These are phyloP conservation scores for Combretum micranthum DNA, from an alignment of 345 rosid species.

Conservation along the genomic window DNA sequence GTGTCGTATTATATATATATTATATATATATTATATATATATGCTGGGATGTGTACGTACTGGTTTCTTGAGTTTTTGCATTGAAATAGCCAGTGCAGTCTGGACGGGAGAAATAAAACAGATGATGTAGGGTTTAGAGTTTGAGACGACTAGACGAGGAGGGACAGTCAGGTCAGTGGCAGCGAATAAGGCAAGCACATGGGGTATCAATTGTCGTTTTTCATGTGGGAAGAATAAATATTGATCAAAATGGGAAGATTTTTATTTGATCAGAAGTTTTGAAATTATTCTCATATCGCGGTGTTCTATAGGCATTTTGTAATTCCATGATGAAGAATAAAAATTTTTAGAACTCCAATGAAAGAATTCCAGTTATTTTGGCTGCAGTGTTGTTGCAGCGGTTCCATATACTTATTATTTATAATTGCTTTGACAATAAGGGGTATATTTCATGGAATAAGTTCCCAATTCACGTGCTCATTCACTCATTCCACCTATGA, in stretches of 20 bases:
- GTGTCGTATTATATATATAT: too few relatives aligned
- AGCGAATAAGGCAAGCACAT: slow-evolving; percentile 47
- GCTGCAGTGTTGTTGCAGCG: slow-evolving; percentile 10
- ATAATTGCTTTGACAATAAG: slow-evolving; percentile 32
- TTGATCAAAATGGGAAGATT: slow-evolving; percentile 12
- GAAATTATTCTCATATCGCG: slow-evolving; percentile 25
- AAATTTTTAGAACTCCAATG: slow-evolving; percentile 25
- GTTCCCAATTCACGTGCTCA: slow-evolving; percentile 26
- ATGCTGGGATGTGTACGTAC: slow-evolving; percentile 5
- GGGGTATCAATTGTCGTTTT: slow-evolving; percentile 42
- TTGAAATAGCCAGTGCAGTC: slow-evolving; percentile 17
- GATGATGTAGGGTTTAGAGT: slow-evolving; percentile 2
- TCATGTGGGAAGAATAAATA: too few relatives aligned
- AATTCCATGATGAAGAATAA: slow-evolving; percentile 34
- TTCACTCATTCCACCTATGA: background rate
- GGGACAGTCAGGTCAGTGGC: slow-evolving; percentile 2
- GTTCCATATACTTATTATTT: background rate
- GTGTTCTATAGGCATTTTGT: slow-evolving; percentile 20
- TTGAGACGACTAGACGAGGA: too few relatives aligned
- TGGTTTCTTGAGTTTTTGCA: slow-evolving; percentile 16
- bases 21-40: too few relatives aligned
- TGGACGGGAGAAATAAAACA: background rate
- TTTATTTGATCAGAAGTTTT: slow-evolving; percentile 22
- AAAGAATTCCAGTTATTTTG: slow-evolving; percentile 24
- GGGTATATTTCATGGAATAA: slow-evolving; percentile 32